Evolutionary conservation across 2,329 filamentous ascomycete species (phyloP).

Genomic region (Fusarium temperatum): DNA sequence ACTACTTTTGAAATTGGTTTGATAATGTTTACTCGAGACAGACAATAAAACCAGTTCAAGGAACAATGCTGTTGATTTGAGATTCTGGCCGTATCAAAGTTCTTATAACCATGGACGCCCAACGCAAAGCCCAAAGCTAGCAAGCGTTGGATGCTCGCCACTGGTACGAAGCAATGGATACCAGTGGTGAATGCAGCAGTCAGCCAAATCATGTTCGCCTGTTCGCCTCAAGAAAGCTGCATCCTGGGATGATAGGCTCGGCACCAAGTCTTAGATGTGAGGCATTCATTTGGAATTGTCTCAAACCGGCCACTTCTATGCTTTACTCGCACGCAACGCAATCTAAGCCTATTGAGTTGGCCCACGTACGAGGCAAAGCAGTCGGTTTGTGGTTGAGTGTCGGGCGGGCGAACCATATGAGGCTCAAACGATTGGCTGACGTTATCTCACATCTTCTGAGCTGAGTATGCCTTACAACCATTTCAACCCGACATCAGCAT

Average conservation of each 20-base stretch:
- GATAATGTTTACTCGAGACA: background rate
- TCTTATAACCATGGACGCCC: slow-evolving; percentile 18
- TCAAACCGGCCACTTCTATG: background rate
- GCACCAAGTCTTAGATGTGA: background rate
- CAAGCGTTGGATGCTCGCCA: background rate
- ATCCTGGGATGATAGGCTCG: background rate
- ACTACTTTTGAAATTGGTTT: background rate
- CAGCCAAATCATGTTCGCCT: background rate
- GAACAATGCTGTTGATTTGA: background rate
- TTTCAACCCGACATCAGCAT: slow-evolving; percentile 14
- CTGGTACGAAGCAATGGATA: background rate
- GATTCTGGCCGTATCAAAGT: background rate
- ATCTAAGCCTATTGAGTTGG: background rate
- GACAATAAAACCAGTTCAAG: background rate
- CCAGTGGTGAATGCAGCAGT: background rate
- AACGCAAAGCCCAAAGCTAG: slow-evolving; percentile 5
- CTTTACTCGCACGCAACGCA: background rate
- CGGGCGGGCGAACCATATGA: slow-evolving; percentile 22
- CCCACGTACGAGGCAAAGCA: slow-evolving; percentile 13
- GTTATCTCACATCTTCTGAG: slow-evolving; percentile 2
- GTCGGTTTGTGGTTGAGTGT: slow-evolving; percentile 14
- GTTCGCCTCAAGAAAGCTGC: background rate
- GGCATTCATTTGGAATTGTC: background rate
- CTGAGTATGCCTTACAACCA: background rate
- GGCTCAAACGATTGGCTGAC: slow-evolving; percentile 31